Evolutionary conservation across 2,329 filamentous ascomycete genomes (phyloP), one percentile per base, ranked within the genome.

Genomic region (Botrytis deweyae): DNA sequence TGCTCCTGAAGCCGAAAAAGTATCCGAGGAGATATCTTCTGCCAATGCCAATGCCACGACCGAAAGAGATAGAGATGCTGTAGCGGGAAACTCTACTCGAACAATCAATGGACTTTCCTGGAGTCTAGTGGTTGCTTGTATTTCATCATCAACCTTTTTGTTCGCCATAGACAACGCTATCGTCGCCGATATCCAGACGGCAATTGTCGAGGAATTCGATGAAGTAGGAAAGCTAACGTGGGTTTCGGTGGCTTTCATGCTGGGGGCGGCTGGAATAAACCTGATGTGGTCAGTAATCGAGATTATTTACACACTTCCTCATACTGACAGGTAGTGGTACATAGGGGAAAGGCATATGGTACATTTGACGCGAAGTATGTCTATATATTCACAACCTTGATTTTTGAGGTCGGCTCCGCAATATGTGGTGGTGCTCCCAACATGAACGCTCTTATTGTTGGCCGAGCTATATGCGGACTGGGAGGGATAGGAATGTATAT

Each of bases 141-240:
- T 64, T 12, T 38, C 62, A 42, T 71, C 59, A 25, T 75, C 75
- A 8, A 75, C 74, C 4, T 70, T 70, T 29, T 40, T 70, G 49
- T 70, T 70, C 38, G 22, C 68, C 14, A 61, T 72, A 22, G 33
- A 72, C 46, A 72, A 63, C 61, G 66, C 70, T 16, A 65, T 88
- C 64, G 82, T 84, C 4, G 85, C 85, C 29, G 82, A 85, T 75
- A 81, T 87, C n/a, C 84, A 86, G 70, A 82, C 81, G 76, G 65
- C 66, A 12, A 82, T 85, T 38, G 75, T 83, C 38, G 78, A 81
- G 33, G 74, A 75, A 0, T 83, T 84, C 29, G 78, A 79, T 29
- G 74, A 82, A 2, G 75, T 83, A 59, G 76, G 81, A 9, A 80
- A 82, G 62, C 78, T 85, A 8, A 77, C 81, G 9, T 86, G 84